Evolutionary conservation across 352 stramenopile species (phyloP).

Genomic region (Globisporangium rhizosaccharum): DNA sequence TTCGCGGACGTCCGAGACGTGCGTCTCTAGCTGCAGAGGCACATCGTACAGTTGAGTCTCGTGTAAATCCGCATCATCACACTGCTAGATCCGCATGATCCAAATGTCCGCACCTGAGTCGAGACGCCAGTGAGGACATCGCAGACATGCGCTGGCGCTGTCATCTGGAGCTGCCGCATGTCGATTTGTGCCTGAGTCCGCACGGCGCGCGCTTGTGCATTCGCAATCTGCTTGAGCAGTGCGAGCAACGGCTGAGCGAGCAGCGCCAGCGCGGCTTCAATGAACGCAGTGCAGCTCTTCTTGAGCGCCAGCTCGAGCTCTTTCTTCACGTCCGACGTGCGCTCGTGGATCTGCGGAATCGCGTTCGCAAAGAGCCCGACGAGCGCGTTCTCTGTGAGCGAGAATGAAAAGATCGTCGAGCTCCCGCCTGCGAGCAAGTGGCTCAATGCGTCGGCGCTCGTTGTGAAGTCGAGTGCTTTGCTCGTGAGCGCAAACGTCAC

Average conservation of each 20-base stretch:
- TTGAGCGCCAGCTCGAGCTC: conserved; percentile 76
- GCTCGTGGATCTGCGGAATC: conserved; percentile 77
- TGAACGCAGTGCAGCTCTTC: conserved; percentile 74
- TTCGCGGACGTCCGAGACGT: conserved; percentile 34
- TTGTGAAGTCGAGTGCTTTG: conserved; percentile 75
- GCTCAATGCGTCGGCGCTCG: conserved; percentile 65
- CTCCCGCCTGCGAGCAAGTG: conserved; percentile 55
- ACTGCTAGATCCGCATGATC: no score
- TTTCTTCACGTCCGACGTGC: conserved; percentile 74
- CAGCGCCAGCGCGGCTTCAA: conserved; percentile 67
- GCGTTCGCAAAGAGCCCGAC: conserved; percentile 58
- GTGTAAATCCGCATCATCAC: no score
- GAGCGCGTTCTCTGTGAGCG: conserved; percentile 49
- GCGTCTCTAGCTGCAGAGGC: conserved; percentile 19
- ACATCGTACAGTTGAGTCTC: no score
- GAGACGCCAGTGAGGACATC: conserved; percentile 42
- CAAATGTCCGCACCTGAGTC: conserved; percentile 9
- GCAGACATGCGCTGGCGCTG: conserved; percentile 28
- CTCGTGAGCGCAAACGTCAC: conserved; percentile 71
- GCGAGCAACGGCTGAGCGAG: conserved; percentile 45
- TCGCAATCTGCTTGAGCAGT: conserved; percentile 64
- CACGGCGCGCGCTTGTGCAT: conserved; percentile 33
- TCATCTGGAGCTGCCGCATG: conserved; percentile 42
- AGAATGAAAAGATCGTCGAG: conserved; percentile 59
- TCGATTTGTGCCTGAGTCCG: conserved; percentile 24